Evolutionary conservation across 1,284 basidiomycete genomes (phyloP), one percentile per base, ranked within the genome.

Genomic region (Papiliotrema flavescens): DNA sequence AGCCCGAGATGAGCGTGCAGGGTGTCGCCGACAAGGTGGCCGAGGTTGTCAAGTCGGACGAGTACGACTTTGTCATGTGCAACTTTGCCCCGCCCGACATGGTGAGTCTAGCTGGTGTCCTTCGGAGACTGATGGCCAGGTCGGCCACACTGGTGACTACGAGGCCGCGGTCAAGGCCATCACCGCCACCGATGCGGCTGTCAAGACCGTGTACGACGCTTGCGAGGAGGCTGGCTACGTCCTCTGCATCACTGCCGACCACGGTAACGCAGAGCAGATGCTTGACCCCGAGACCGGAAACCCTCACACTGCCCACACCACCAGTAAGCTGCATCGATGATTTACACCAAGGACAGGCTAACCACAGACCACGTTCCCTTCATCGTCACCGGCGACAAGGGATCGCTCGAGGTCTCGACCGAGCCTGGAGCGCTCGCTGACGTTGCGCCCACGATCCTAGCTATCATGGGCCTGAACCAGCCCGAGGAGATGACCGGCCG

Each of bases 41-140:
- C 2, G 86, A 90, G 74, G 80, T 90, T n/a, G 82, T 94, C 61
- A 82, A 81, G 68, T 78, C 79, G 61, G 76, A 80, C 55, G 79
- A 85, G 56, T 81, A 88, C 66, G 88, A 93, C 50, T 93, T 94
- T 73, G 83, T 94, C 59, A 94, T 95, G 90, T 93, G 90, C 80
- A 94, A 93, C 79, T 93, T 93, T 76, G 91, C 91, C 24, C 91
- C 91, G 47, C 91, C 91, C 15, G 91, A 95, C 72, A 94, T 94
- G 91, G 91, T 86, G 51, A 47, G 75, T 72, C 13, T 9, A 5
- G 11, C 40, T 14, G 41, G 13, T 6, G 32, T 17, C 15, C n/a
- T 6, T 13, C 13, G 35, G 37, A 36, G 26, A 19, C 36, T 46
- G 9, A 46, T 15, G 13, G 26, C 5, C 60, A 86, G 85, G 85